Evolutionary conservation across 768 basidiomycete species (phyloP), one percentile per base, ranked within the genome.

Genomic region (Fomitopsis serialis): DNA sequence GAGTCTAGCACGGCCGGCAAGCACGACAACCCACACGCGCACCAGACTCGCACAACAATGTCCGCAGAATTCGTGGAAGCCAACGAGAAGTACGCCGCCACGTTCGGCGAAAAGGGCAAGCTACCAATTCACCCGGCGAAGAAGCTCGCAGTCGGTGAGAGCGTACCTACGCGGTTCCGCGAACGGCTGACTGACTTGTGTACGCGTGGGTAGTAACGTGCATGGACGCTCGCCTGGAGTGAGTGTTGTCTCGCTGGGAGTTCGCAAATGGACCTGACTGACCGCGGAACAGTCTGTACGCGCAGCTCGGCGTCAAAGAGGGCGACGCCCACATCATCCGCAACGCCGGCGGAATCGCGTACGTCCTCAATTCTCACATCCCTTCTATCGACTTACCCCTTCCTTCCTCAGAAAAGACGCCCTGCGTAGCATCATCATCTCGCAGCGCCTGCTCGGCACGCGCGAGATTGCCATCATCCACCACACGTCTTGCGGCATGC

Each of bases 181-280:
- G 24, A 19, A 35, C 22, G 25, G 15, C 2, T 27, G 42, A 29
- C 23, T 23, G 36, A 32, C 45, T 44, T 22, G 40, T 50, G 19
- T 34, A 40, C 19, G 7, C 45, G 1, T 21, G n/a, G n/a, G 5
- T 55, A 82, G 80, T 84, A 25, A 84, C 83, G 19, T 87, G 84
- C 70, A 89, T 87, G 85, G 86, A 87, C 64, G 83, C 84, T 47
- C 81, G 86, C 49, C 72, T 87, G 58, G 80, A 87, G 82, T 85
- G 17, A 25, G 19, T 17, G 29, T 32, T 11, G 36, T 42, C n/a
- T 40, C 34, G 25, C 53, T 24, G 9, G 11, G 40, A 21, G 15
- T 15, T 54, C 22, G 34, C 25, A 45, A 47, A 45, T 40, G 5
- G 60, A 25, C 48, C 52, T 48, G 12, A 51, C 22, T 7, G 35